phyloP scores from a whole-genome alignment of 805 yeast genomes.

The Ogataea pini region DNA sequence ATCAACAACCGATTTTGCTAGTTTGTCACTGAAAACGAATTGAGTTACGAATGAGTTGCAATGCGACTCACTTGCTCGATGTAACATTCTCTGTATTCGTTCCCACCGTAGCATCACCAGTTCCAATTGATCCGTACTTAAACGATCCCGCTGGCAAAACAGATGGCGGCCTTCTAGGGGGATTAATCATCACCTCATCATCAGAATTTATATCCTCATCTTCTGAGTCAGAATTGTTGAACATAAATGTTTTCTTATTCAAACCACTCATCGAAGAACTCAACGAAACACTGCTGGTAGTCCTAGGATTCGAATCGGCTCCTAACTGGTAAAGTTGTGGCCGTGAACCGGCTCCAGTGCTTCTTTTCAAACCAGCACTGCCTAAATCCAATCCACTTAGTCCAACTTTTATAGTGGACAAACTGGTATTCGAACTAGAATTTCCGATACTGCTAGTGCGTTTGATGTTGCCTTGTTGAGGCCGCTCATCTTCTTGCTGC shows the following conservation, averaged over 20 bases:
- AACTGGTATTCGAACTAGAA: slow-evolving; percentile 15
- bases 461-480: slow-evolving; percentile 10
- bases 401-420: slow-evolving; percentile 35
- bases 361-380: slow-evolving; percentile 30
- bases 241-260: slow-evolving; percentile 35
- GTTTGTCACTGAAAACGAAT: background rate
- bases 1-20: background rate
- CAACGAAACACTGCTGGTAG: slow-evolving; percentile 6
- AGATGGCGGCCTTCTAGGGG: slow-evolving; percentile 17
- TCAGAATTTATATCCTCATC: slow-evolving; percentile 22
- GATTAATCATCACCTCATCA: slow-evolving; percentile 23
- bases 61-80: background rate
- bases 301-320: slow-evolving; percentile 8
- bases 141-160: slow-evolving; percentile 10
- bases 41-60: background rate
- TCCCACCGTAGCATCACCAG: slow-evolving; percentile 14
- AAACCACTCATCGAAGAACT: slow-evolving; percentile 9
- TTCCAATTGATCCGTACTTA: slow-evolving; percentile 8
- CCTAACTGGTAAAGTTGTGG: slow-evolving; percentile 32
- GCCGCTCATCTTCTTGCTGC: slow-evolving; percentile 9
- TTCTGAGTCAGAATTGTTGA: slow-evolving; percentile 37
- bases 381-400: slow-evolving; percentile 34
- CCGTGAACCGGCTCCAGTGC: slow-evolving; percentile 33
- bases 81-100: slow-evolving; percentile 17
- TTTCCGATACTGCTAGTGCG: slow-evolving; percentile 24